These are phyloP conservation scores for Phanerodontia chrysosporium DNA, from an alignment of 768 basidiomycete species.

Conservation along the genomic window DNA sequence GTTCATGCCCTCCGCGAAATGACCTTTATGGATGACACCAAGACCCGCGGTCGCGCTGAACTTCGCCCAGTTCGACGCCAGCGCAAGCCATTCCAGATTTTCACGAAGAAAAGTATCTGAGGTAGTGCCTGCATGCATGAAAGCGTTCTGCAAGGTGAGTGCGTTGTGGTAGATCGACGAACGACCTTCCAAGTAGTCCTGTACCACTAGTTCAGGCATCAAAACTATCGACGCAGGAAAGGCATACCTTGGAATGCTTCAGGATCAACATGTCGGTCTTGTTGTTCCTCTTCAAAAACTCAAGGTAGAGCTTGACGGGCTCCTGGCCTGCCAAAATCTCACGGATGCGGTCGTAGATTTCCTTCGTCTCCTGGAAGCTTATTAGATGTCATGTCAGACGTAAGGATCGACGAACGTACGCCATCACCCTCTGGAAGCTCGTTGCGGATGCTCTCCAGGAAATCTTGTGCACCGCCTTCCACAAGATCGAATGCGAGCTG, in stretches of 20 bases:
- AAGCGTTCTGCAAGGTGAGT: conserved; percentile 93
- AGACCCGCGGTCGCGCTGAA: conserved; percentile 96
- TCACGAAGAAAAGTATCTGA: conserved; percentile 92
- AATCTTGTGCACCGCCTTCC: conserved; percentile 92
- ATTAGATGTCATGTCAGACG: neutral
- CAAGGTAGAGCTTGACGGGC: conserved; percentile 88
- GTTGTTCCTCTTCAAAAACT: conserved; percentile 94
- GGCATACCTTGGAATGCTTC: conserved; percentile 80
- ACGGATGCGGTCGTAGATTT: conserved; percentile 69
- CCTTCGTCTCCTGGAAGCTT: conserved; percentile 47
- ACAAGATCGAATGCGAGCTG: conserved; percentile 95
- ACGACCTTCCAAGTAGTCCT: conserved; percentile 90
- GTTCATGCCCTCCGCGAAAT: conserved; percentile 87
- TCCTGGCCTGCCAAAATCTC: conserved; percentile 87
- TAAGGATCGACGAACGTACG: conserved; percentile 34
- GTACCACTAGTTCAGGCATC: neutral
- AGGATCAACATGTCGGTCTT: conserved; percentile 88
- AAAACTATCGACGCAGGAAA: neutral
- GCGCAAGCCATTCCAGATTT: conserved; percentile 93
- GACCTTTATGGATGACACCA: conserved; percentile 97
- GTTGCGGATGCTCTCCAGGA: conserved; percentile 70
- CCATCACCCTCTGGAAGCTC: conserved; percentile 65
- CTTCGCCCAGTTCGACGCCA: conserved; percentile 97
- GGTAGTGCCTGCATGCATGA: conserved; percentile 97
- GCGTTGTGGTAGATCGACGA: conserved; percentile 98